Conservation (phyloP, 805 yeast species). For the Candida nonsorbophila region DNA sequence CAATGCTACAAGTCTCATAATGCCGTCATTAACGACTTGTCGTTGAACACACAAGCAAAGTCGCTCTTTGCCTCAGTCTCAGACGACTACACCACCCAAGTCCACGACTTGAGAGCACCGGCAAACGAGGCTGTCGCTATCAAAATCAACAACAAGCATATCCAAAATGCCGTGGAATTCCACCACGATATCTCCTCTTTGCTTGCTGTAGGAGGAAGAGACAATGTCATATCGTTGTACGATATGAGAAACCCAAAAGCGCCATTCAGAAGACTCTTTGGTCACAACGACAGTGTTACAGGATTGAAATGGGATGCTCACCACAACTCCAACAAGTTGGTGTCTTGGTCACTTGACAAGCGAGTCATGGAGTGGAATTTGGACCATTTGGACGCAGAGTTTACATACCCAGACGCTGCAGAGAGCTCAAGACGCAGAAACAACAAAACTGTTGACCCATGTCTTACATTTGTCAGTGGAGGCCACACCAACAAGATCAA, state of each 20-base stretch:
- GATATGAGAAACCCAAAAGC: constrained; percentile 60
- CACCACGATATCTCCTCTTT: constrained; percentile 51
- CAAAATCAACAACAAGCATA: constrained; percentile 41
- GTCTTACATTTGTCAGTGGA: constrained; percentile 75
- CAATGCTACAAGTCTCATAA: constrained; percentile 45
- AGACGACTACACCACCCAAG: constrained; percentile 58
- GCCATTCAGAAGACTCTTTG: constrained; percentile 62
- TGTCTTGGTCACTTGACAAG: constrained; percentile 60
- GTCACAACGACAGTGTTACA: constrained; percentile 47
- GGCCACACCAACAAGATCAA: constrained; percentile 74
- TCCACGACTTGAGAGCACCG: constrained; percentile 51
- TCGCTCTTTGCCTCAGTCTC: constrained; percentile 62
- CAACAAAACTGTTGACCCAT: constrained; percentile 60
- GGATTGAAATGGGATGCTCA: constrained; percentile 49
- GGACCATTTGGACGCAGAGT: constrained; percentile 50
- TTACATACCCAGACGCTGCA: constrained; percentile 25
- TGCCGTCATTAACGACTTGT: constrained; percentile 61
- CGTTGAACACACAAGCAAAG: constrained; percentile 39
- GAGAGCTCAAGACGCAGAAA: constrained; percentile 41
- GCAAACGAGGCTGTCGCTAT: constrained; percentile 36
- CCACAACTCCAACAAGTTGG: constrained; percentile 44
- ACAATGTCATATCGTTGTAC: constrained; percentile 67
- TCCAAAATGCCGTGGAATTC: constrained; percentile 66
- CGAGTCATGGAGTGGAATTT: constrained; percentile 76
- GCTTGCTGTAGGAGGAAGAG: constrained; percentile 75